These are phyloP conservation scores for Trypanosoma cruzi DNA, from an alignment of 208 protist species.

Conservation along the genomic window DNA sequence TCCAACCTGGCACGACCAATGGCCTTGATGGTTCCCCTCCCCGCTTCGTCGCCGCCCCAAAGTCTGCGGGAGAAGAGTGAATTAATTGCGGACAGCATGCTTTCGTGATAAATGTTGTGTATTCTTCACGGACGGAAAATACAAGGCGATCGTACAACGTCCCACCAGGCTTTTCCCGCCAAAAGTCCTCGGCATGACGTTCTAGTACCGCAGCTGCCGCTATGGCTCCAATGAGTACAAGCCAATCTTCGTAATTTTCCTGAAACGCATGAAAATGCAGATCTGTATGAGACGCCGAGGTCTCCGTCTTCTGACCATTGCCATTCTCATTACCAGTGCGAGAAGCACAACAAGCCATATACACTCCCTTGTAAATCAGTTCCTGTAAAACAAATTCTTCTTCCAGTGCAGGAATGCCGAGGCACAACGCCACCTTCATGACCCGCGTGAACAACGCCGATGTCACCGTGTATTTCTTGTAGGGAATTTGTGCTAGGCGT, in stretches of 20 bases:
- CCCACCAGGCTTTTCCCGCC: neutral
- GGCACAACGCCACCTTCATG: slow-evolving; percentile 38
- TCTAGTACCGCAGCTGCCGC: slow-evolving; percentile 24
- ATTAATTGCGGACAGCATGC: neutral
- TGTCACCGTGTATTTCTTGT: slow-evolving; percentile 40
- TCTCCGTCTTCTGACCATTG: neutral
- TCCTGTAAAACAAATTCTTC: slow-evolving; percentile 31
- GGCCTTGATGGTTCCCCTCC: neutral
- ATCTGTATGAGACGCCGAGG: neutral
- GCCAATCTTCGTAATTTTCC: slow-evolving; percentile 36
- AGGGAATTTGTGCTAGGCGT: slow-evolving; percentile 25
- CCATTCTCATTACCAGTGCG: neutral
- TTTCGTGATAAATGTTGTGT: slow-evolving; percentile 12
- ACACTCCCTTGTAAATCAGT: slow-evolving; percentile 23
- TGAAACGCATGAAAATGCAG: slow-evolving; percentile 23
- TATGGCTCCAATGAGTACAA: slow-evolving; percentile 31
- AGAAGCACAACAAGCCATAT: slow-evolving; percentile 14
- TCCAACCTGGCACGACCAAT: slow-evolving; percentile 13
- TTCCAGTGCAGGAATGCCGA: slow-evolving; percentile 18
- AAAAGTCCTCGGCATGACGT: slow-evolving; percentile 20
- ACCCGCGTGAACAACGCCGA: slow-evolving; percentile 52
- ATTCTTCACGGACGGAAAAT: slow-evolving; percentile 4
- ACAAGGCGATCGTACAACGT: slow-evolving; percentile 19
- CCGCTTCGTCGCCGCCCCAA: neutral
- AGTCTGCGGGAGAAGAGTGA: neutral